Evolutionary conservation across 768 basidiomycete species (phyloP).

Genomic region (Arthromyces matolae): DNA sequence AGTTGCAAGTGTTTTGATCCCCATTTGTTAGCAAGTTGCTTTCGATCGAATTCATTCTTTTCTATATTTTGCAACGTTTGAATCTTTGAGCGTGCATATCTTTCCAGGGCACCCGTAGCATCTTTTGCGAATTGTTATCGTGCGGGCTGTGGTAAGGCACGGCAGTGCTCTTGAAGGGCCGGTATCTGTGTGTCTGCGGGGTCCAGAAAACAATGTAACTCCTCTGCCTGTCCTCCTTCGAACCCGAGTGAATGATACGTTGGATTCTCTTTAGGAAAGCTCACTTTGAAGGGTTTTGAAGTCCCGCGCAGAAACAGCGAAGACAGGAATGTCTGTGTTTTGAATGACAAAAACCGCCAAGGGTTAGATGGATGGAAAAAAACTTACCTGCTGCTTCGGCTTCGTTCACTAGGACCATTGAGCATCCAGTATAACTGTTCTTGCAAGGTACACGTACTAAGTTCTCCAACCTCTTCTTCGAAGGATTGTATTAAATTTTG

Average conservation of each 20-base stretch:
- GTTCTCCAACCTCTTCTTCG: neutral
- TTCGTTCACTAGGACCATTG: neutral
- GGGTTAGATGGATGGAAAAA: neutral
- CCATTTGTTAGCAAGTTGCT: neutral
- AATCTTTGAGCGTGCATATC: neutral
- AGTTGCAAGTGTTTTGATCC: too few relatives aligned
- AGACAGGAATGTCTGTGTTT: neutral
- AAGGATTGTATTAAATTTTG: neutral
- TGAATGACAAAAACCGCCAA: neutral
- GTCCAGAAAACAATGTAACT: neutral
- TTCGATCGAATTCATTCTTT: conserved; percentile 1
- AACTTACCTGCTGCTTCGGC: neutral
- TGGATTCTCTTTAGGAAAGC: neutral
- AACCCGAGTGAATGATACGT: too few relatives aligned
- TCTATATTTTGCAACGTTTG: neutral
- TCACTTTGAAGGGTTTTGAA: neutral
- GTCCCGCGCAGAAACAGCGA: conserved; percentile 3
- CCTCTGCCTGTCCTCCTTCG: neutral
- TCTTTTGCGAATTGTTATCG: neutral
- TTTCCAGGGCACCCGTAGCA: conserved; percentile 1
- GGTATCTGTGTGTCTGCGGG: conserved; percentile 4
- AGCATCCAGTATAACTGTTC: neutral
- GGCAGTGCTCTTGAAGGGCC: neutral
- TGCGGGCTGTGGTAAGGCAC: neutral
- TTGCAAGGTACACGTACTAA: neutral